phyloP scores from a whole-genome alignment of 495 filamentous ascomycete species.

The Coniosporium apollinis region DNA sequence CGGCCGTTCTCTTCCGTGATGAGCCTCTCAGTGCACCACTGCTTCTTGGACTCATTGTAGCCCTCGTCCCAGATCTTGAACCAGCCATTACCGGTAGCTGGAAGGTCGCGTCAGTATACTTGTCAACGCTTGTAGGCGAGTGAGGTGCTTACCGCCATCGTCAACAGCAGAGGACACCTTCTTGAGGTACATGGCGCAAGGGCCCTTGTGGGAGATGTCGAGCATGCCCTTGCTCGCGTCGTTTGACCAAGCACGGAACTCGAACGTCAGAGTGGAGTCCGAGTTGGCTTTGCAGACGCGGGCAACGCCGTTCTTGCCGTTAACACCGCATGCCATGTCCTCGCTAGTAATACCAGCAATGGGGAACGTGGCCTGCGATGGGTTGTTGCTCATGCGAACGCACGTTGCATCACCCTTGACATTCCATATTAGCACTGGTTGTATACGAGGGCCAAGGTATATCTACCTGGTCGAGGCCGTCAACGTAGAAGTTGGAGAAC shows the following conservation, averaged over 20 bases:
- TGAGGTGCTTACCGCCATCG: conserved; percentile 9
- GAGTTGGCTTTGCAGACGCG: conserved; percentile 39
- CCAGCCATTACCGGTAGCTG: conserved; percentile 54
- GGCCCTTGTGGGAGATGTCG: conserved; percentile 47
- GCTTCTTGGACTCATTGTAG: conserved; percentile 32
- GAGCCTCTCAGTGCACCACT: conserved; percentile 54
- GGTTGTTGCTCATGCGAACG: conserved; percentile 44
- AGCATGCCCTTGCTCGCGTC: conserved; percentile 35
- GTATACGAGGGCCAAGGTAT: neutral
- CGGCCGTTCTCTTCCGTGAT: conserved; percentile 51
- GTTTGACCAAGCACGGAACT: conserved; percentile 46
- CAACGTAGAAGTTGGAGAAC: conserved; percentile 48
- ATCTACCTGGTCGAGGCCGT: conserved; percentile 28
- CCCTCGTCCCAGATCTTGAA: conserved; percentile 64
- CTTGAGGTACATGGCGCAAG: conserved; percentile 62
- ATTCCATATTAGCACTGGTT: conserved; percentile 9
- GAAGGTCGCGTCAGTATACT: conserved; percentile 24
- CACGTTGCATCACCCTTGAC: conserved; percentile 54
- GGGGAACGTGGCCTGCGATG: conserved; percentile 33
- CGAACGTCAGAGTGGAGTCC: conserved; percentile 40
- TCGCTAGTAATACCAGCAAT: conserved; percentile 32
- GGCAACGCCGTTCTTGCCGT: conserved; percentile 37
- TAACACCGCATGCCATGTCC: conserved; percentile 58
- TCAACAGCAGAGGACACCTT: conserved; percentile 20
- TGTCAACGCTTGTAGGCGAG: neutral